Conservation (phyloP, 306 rosid species). For the Casuarina glauca region DNA sequence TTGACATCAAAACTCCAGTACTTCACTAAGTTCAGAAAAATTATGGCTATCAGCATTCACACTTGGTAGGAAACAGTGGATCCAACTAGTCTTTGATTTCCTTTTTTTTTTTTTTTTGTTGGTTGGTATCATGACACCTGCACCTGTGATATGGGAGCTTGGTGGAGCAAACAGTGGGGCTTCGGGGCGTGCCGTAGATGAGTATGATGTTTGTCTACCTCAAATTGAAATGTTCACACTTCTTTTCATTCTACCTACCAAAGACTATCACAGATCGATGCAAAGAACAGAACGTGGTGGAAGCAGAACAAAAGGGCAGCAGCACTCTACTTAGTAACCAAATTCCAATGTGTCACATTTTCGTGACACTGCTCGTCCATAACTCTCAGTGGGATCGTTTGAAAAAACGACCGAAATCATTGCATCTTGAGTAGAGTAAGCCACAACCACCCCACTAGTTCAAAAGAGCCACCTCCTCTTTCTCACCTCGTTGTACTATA, state of each 20-base stretch:
- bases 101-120: no score
- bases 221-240: constrained; percentile 14
- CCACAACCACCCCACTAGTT: constrained; percentile 52
- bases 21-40: no score
- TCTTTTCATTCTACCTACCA: constrained; percentile 6
- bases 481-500: not conserved
- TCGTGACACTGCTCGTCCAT: not conserved
- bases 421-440: constrained; percentile 22
- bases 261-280: not conserved
- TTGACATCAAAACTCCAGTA: no score
- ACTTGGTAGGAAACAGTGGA: no score
- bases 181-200: not conserved
- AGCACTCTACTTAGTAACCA: not conserved
- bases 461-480: not conserved
- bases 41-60: no score
- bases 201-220: not conserved
- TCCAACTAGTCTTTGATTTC: no score
- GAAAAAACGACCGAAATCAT: constrained; percentile 15
- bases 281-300: constrained; percentile 5
- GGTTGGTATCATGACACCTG: not conserved
- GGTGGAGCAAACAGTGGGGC: not conserved
- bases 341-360: constrained; percentile 3
- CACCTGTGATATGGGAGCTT: not conserved
- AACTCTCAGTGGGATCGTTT: constrained; percentile 3
- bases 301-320: not conserved